Evolutionary conservation across 2,329 filamentous ascomycete genomes (phyloP), one percentile per base, ranked within the genome.

Genomic region (Claviceps sp.): DNA sequence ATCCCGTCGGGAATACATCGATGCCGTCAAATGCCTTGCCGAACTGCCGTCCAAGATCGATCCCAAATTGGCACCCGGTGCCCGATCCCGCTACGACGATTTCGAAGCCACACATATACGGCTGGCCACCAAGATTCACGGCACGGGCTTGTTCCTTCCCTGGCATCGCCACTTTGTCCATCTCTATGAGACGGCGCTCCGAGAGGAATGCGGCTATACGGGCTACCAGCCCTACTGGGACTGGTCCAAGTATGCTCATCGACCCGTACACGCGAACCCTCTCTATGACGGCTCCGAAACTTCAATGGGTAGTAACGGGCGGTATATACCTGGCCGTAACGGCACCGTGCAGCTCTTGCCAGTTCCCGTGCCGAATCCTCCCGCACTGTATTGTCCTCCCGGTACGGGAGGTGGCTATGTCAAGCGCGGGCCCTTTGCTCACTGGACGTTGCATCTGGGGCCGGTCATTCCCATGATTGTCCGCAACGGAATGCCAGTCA

Each of bases 91-190:
- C 37, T 42, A 39, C 13, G 53, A 55, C 22, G 53, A 52, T 26
- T 55, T 55, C 40, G 43, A 34, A 5, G 52, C 19, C 14, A 26
- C 47, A 7, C 53, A 55, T 34, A 52, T 52, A 11, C 13, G 22
- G 14, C 22, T 30, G 22, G 14, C 47, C 22, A 22, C 8, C 11
- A 26, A 17, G 10, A 17, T 42, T 3, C 45, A 37, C n/a, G 30
- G 0, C 24, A 24, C 47, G 47, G 53, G 40, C 1, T 10, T 50
- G 6, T 42, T 55, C 5, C 40, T 55, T 1, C 53, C 67, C 10
- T 73, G 69, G 70, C 70, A 73, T 55, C 61, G 70, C 17, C 68
- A 68, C 57, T 73, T 68, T 53, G 56, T 64, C 2, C 66, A 62
- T 54, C 51, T 61, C 0, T 72, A 65, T 52, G 69, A 73, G 56